Evolutionary conservation across 2,329 filamentous ascomycete species (phyloP).

Genomic region (Botrytis cinerea): DNA sequence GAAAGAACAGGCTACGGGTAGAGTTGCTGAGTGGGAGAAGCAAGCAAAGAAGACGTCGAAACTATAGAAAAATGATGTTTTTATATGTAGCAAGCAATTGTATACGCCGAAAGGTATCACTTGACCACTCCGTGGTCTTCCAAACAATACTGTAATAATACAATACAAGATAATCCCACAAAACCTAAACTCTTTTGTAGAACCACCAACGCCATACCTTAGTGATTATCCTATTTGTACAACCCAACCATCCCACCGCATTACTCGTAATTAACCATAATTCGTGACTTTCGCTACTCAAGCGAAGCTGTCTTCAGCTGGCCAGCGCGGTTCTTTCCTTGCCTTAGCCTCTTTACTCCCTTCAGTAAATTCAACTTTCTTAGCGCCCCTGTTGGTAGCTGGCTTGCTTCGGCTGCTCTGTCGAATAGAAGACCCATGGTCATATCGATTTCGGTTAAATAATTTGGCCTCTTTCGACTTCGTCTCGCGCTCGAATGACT

Average conservation of each 20-base stretch:
- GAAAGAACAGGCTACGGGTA: slow-evolving; percentile 30
- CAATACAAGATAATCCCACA: slow-evolving; percentile 23
- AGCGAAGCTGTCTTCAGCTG: slow-evolving; percentile 41
- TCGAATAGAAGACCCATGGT: neutral
- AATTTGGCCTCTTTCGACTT: slow-evolving; percentile 5
- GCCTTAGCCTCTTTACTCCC: slow-evolving; percentile 5
- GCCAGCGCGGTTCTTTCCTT: slow-evolving; percentile 31
- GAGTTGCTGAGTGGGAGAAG: slow-evolving; percentile 37
- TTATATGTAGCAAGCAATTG: slow-evolving; percentile 4
- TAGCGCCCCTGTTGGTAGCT: neutral
- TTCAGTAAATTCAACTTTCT: slow-evolving; percentile 10
- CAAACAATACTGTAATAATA: slow-evolving; percentile 23
- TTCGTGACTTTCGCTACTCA: slow-evolving; percentile 26
- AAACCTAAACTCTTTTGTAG: slow-evolving; percentile 11
- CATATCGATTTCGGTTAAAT: neutral
- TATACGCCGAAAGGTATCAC: slow-evolving; percentile 16
- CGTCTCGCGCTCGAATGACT: slow-evolving; percentile 10
- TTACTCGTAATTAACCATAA: slow-evolving; percentile 29
- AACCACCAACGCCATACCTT: slow-evolving; percentile 21
- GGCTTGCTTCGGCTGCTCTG: neutral
- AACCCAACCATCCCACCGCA: slow-evolving; percentile 26
- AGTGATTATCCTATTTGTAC: slow-evolving; percentile 28
- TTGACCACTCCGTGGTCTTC: slow-evolving; percentile 8
- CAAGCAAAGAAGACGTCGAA: slow-evolving; percentile 34
- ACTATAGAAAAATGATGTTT: slow-evolving; percentile 29